A percentile compares a stretch with the other conserved stretches of the same genome.
phyloP scores from a whole-genome alignment of 257 asterid species.

The Ligustrum vulgare region DNA sequence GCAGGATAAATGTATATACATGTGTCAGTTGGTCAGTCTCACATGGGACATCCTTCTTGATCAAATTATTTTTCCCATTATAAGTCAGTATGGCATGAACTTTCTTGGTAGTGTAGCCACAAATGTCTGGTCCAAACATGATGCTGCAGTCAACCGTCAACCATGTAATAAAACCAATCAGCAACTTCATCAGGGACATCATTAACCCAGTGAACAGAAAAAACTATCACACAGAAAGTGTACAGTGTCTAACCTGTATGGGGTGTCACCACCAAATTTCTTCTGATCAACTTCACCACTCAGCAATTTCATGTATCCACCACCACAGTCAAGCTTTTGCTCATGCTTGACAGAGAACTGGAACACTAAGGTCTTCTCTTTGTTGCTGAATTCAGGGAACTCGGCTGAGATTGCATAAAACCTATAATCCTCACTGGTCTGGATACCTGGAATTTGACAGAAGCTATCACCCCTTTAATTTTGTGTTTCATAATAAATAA shows the following conservation, averaged over 20 bases:
- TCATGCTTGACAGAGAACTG: conserved; percentile 2
- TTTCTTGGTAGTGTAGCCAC: conserved; percentile 84
- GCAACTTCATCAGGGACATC: background rate
- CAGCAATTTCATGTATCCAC: conserved; percentile 1
- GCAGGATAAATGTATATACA: conserved; percentile 91
- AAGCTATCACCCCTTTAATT: background rate
- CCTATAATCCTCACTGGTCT: conserved; percentile 87
- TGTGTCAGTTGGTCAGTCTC: conserved; percentile 97
- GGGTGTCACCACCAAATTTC: conserved; percentile 5
- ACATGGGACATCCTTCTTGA: conserved; percentile 93
- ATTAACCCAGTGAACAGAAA: background rate
- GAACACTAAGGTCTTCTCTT: background rate
- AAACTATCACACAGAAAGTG: background rate
- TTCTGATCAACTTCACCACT: conserved; percentile 5
- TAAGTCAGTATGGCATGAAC: conserved; percentile 87
- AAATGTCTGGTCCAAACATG: conserved; percentile 98
- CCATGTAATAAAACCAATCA: conserved; percentile 22
- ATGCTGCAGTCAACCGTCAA: conserved; percentile 56
- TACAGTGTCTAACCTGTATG: background rate
- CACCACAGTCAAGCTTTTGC: background rate
- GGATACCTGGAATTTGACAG: conserved; percentile 57
- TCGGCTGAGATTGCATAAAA: conserved; percentile 96
- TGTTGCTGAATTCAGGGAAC: conserved; percentile 43
- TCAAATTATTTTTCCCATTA: conserved; percentile 68
- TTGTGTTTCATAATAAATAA: background rate